phyloP scores from a whole-genome alignment of 225 moss, liverwort and hornwort species.

The Pseudisothecium myosuroides region DNA sequence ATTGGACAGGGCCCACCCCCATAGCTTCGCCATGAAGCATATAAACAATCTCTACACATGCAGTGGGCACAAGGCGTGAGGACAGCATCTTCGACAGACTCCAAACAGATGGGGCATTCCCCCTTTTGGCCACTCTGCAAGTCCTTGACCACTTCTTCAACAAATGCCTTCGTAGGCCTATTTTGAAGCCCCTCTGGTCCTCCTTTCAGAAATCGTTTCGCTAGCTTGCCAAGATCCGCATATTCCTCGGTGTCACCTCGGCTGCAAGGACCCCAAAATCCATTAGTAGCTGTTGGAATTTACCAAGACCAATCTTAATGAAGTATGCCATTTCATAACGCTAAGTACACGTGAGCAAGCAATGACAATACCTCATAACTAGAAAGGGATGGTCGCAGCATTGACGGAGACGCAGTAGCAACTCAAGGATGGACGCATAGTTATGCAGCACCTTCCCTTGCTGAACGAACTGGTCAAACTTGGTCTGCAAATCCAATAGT shows the following conservation, averaged over 20 bases:
- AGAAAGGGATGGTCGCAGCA: slow-evolving; percentile 94
- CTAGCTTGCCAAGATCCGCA: slow-evolving; percentile 78
- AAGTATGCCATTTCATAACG: background rate
- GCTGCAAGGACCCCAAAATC: slow-evolving; percentile 17
- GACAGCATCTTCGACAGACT: slow-evolving; percentile 73
- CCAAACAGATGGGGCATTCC: slow-evolving; percentile 88
- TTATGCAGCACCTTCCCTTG: slow-evolving; percentile 94
- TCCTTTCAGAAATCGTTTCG: slow-evolving; percentile 64
- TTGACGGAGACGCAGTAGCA: slow-evolving; percentile 75
- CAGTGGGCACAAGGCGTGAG: slow-evolving; percentile 88
- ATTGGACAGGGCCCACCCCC: slow-evolving; percentile 76
- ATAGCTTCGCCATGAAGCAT: slow-evolving; percentile 78
- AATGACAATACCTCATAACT: slow-evolving; percentile 51
- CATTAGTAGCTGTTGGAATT: background rate
- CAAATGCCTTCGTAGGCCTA: slow-evolving; percentile 65
- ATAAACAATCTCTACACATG: slow-evolving; percentile 85
- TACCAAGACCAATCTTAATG: background rate
- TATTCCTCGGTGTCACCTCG: slow-evolving; percentile 87
- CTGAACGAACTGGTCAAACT: slow-evolving; percentile 91
- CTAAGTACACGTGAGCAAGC: background rate
- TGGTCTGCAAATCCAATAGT: slow-evolving; percentile 45
- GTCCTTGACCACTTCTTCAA: slow-evolving; percentile 80
- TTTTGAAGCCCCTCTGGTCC: slow-evolving; percentile 29
- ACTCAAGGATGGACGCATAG: slow-evolving; percentile 83
- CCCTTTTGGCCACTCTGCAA: slow-evolving; percentile 64